phyloP scores from a whole-genome alignment of 1,284 basidiomycete species.

The Coriolopsis trogii region DNA sequence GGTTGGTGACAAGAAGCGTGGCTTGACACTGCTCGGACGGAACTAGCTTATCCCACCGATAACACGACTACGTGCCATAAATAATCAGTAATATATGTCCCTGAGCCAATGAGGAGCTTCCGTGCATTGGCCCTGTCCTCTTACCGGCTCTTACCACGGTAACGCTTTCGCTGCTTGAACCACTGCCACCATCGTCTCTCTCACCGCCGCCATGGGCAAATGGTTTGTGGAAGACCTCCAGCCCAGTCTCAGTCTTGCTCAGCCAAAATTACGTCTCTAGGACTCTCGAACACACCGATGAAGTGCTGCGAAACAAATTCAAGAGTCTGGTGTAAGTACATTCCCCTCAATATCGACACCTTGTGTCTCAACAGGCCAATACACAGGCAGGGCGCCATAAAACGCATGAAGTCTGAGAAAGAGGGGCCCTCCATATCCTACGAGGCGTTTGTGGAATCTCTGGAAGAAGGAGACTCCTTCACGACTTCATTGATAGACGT shows the following conservation, averaged over 20 bases:
- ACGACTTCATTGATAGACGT: slow-evolving; percentile 70
- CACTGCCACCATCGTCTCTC: slow-evolving; percentile 16
- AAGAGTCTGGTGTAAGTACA: slow-evolving; percentile 67
- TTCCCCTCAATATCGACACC: neutral
- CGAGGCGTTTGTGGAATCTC: slow-evolving; percentile 68
- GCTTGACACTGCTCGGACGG: neutral
- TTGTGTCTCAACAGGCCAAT: slow-evolving; percentile 1
- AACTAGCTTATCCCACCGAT: slow-evolving; percentile 2
- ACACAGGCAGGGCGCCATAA: slow-evolving; percentile 64
- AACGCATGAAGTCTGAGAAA: slow-evolving; percentile 61
- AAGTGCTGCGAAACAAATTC: slow-evolving; percentile 69
- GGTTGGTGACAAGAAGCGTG: slow-evolving; percentile 23
- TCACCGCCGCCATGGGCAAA: slow-evolving; percentile 31
- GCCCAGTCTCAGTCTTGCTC: neutral
- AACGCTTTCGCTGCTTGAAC: slow-evolving; percentile 13
- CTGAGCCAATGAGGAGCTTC: slow-evolving; percentile 10
- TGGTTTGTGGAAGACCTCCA: slow-evolving; percentile 25
- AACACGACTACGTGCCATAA: slow-evolving; percentile 5
- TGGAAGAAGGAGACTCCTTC: slow-evolving; percentile 75
- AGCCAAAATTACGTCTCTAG: slow-evolving; percentile 38
- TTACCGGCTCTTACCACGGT: slow-evolving; percentile 3
- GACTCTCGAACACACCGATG: slow-evolving; percentile 69
- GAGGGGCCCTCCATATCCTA: slow-evolving; percentile 62
- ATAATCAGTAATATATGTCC: slow-evolving; percentile 9
- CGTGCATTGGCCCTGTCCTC: slow-evolving; percentile 5